Percentiles rank a stretch among this genome's conserved stretches.
Conservation (phyloP, 192 early-diverging fungal species). For the Coemansia sp. region DNA sequence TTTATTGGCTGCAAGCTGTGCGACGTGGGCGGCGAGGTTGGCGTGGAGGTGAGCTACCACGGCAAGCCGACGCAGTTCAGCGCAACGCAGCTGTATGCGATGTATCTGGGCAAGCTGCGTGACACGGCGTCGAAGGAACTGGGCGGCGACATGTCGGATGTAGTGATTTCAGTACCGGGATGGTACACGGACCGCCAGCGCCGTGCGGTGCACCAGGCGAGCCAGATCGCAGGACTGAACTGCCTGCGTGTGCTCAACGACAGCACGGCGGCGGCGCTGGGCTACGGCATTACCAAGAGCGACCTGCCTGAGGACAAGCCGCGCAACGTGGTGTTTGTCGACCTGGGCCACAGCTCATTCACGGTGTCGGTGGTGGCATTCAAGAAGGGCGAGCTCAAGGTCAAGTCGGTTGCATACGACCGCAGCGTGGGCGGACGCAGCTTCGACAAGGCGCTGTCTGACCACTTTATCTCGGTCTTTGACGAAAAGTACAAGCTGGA, state of each 20-base stretch:
- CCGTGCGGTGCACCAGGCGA: conserved; percentile 81
- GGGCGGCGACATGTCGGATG: conserved; percentile 82
- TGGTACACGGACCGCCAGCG: conserved; percentile 97
- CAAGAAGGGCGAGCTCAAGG: conserved; percentile 92
- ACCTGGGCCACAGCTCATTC: conserved; percentile 89
- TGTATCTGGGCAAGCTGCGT: conserved; percentile 93
- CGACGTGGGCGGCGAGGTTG: conserved; percentile 81
- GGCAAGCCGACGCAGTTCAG: conserved; percentile 76
- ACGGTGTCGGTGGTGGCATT: conserved; percentile 84
- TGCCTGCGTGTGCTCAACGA: conserved; percentile 91
- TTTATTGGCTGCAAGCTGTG: conserved; percentile 80
- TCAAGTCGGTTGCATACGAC: conserved; percentile 90
- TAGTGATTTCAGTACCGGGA: conserved; percentile 88
- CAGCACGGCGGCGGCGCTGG: conserved; percentile 87
- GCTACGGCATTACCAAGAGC: conserved; percentile 96
- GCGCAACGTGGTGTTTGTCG: conserved; percentile 88
- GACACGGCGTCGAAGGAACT: conserved; percentile 83
- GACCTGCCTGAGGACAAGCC: conserved; percentile 95
- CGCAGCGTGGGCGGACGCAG: conserved; percentile 93
- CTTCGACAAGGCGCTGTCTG: conserved; percentile 87
- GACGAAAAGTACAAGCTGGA: conserved; percentile 95
- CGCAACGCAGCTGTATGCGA: conserved; percentile 85
- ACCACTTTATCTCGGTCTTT: conserved; percentile 86
- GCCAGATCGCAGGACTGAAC: conserved; percentile 87
- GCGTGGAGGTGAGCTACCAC: conserved; percentile 82